Evolutionary conservation across 805 yeast genomes (phyloP), one percentile per base, ranked within the genome.

Genomic region (Starmerella bacillaris): DNA sequence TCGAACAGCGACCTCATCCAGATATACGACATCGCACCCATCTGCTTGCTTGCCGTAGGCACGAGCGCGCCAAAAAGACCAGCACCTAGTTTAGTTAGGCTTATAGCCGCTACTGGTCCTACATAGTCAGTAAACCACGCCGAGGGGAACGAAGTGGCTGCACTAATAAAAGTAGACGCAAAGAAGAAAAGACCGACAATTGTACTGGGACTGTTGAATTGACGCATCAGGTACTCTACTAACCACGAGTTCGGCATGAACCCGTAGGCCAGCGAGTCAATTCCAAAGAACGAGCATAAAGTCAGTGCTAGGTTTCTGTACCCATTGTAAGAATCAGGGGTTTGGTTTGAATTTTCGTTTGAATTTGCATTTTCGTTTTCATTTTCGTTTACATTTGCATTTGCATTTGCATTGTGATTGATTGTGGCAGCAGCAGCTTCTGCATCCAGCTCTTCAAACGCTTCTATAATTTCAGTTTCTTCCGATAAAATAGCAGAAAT

Each of bases 221-320:
- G 54, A 24, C 63, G 65, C 37, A 71, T 68, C 59, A 79, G 74
- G 55, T 78, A 83, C 51, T 75, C 83, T 27, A 82, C 80, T 29
- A 77, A 64, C 94, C 94, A 84, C 1, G 93, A 76, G 30, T 73
- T 63, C 2, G 92, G 74, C 82, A 82, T 77, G 54, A 83, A 77
- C 1, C 94, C 94, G 43, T 71, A 72, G 0, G 92, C 94, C 33
- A 83, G 64, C 2, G 94, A 80, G 54, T 83, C 95, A 21, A 79
- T 50, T 72, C 79, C 78, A 50, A 83, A 84, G 14, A 58, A 39
- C 20, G 39, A 21, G 18, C 40, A 35, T 22, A 48, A 37, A 19
- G 40, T 31, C 17, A 34, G 18, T 15, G 38, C 37, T n/a, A 41
- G 38, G 17, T 12, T 14, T 11, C 21, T 29, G 16, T 15, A 29